Evolutionary conservation across 257 asterid species (phyloP), one percentile per base, ranked within the genome.

Genomic region (Primulina tabacum): DNA sequence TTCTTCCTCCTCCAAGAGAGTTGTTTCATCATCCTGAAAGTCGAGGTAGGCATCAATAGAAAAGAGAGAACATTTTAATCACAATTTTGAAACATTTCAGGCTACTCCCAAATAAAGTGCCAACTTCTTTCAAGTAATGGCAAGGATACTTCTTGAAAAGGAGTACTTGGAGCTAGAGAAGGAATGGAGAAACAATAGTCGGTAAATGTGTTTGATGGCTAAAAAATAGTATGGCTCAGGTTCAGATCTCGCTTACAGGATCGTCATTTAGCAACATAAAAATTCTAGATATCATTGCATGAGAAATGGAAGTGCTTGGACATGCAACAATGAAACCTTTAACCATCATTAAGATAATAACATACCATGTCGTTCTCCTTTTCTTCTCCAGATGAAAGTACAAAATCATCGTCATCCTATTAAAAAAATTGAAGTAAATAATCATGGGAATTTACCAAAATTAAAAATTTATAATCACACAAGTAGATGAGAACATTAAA

Each of bases 11-110:
- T 91, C 97, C 68, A 78, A 55, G 77, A 94, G 82, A 60, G 99
- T 91, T 58, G 97, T 82, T 79, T 94, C 99, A 62, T 94, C 99
- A 83, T 91, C 99, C 99, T 91, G 83, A 77, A 79, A 32, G 69
- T 64, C 68, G 64, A 72, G 50, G 32, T 70, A 75, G 50, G 74
- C 37, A 52, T 56, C 43, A 72, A 71, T 52, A 60, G 68, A 53
- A 53, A 60, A 7, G 20, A 26, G 56, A 26, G 56, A 47, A 60
- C 58, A 64, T 38, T 14, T 68, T 37, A 64, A 58, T 64, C 55
- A 64, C 11, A 4, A 75, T 62, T 60, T 57, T 1, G 12, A 57
- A 60, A 75, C 62, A 64, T 34, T 59, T 14, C 30, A 57, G 65
- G 70, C 20, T 52, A 67, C 52, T n/a, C 14, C 59, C n/a, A 65